These are phyloP conservation scores for Botrytis porri DNA, from an alignment of 2,329 filamentous ascomycete species.

Conservation along the genomic window DNA sequence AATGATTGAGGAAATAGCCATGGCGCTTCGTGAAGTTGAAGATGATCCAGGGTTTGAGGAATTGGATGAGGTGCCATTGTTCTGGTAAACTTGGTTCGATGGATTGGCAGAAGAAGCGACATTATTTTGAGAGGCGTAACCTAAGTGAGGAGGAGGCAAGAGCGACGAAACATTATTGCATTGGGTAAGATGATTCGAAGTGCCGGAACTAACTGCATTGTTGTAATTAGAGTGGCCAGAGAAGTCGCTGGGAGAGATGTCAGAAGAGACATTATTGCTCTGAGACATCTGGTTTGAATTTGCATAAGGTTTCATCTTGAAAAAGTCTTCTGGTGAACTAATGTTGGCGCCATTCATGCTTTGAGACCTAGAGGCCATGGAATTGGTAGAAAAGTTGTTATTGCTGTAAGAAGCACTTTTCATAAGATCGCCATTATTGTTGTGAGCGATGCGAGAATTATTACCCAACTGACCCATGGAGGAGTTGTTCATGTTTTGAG, in stretches of 20 bases:
- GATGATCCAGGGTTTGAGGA: background rate
- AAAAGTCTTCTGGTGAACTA: background rate
- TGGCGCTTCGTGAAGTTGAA: slow-evolving; percentile 11
- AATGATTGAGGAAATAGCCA: slow-evolving; percentile 18
- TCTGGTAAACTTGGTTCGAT: background rate
- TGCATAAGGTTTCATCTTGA: background rate
- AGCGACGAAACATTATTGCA: background rate
- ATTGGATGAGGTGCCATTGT: background rate
- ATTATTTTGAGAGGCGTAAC: background rate
- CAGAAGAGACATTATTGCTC: background rate
- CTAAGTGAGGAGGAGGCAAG: background rate
- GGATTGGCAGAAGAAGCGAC: background rate
- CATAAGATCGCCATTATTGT: background rate
- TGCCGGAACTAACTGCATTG: background rate
- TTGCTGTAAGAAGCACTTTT: background rate
- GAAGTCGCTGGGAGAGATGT: background rate
- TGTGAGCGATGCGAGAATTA: background rate
- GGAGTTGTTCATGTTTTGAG: background rate
- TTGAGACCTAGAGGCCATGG: background rate
- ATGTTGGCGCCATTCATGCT: background rate
- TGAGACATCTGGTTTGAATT: background rate
- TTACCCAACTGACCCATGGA: background rate
- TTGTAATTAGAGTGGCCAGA: background rate
- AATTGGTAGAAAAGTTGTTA: background rate
- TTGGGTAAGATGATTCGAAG: background rate